These are phyloP conservation scores for Fusarium lateritium DNA, from an alignment of 2,329 filamentous ascomycete genomes.

Conservation along the genomic window DNA sequence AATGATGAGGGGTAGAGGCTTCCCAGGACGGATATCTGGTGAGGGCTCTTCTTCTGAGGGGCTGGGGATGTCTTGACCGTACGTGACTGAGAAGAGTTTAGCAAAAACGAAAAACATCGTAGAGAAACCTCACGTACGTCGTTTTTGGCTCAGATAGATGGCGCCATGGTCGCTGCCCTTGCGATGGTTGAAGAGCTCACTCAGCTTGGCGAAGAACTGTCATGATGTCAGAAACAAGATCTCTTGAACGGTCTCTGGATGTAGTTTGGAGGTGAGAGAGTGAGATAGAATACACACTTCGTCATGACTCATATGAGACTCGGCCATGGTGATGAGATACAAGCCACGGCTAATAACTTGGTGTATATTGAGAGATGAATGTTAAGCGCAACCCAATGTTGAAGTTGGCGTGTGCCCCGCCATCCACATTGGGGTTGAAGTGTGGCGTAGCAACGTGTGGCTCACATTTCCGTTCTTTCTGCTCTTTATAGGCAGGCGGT, in stretches of 20 bases:
- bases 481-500: slow-evolving; percentile 3
- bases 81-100: slow-evolving; percentile 56
- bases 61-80: slow-evolving; percentile 60
- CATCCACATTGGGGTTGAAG: slow-evolving; percentile 19
- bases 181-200: slow-evolving; percentile 76
- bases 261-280: neutral
- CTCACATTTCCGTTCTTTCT: slow-evolving; percentile 6
- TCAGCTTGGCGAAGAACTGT: slow-evolving; percentile 81
- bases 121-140: slow-evolving; percentile 65
- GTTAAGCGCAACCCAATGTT: slow-evolving; percentile 25
- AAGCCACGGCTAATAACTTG: slow-evolving; percentile 4
- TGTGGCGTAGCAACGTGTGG: slow-evolving; percentile 31
- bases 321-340: slow-evolving; percentile 39
- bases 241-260: slow-evolving; percentile 10
- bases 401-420: slow-evolving; percentile 46
- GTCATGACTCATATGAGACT: slow-evolving; percentile 47
- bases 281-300: slow-evolving; percentile 38
- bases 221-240: slow-evolving; percentile 22
- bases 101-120: neutral
- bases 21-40: slow-evolving; percentile 71
- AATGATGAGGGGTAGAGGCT: slow-evolving; percentile 81
- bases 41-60: slow-evolving; percentile 66
- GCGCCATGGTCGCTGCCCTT: slow-evolving; percentile 80
- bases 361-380: slow-evolving; percentile 28
- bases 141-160: slow-evolving; percentile 83